Evolutionary conservation across 208 protist species (phyloP), one percentile per base, ranked within the genome.

Genomic region (Trypanosoma caninum): DNA sequence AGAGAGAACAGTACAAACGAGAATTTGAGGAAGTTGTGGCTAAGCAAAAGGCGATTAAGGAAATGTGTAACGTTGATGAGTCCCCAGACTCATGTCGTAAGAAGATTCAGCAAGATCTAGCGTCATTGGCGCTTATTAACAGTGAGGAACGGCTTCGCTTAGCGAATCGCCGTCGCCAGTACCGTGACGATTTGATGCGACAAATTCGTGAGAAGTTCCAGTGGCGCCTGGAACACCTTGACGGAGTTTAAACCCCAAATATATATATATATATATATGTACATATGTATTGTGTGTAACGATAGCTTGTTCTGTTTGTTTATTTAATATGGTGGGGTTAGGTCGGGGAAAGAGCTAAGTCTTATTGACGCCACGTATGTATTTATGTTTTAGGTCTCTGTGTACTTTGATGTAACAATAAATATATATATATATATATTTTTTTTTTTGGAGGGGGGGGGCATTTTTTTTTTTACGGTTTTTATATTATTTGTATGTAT

Each of bases 51-150:
- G 84, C 87, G 62, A 91, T 89, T 59, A 73, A 69, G 44, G 63
- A 65, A 10, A 69, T 18, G 30, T 76, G 91, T 71, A 89, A 94
- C 71, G 91, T 88, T 65, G 84, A 94, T 28, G 87, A 94, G 58
- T 80, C 83, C n/a, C 54, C 44, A 22, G 78, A 89, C 23, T 53
- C 80, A 23, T 79, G 75, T 37, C 81, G 84, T 10, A 68, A 72
- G 62, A 78, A 81, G 23, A 87, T 89, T 59, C 82, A 91, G 65
- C 54, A 81, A 59, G 79, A 78, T 3, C 76, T 82, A 2, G 74
- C 74, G 31, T 79, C 74, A 4, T 38, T 84, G 46, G 68, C 66
- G 18, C 67, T 87, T 10, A 76, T 89, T 33, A 74, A 66, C 10
- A 61, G 82, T 47, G 82, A 94, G 54, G 79, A 91, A 55, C 55